Base-by-base conservation (phyloP, 208 protist genomes). In the Crithidia mellificae region DNA sequence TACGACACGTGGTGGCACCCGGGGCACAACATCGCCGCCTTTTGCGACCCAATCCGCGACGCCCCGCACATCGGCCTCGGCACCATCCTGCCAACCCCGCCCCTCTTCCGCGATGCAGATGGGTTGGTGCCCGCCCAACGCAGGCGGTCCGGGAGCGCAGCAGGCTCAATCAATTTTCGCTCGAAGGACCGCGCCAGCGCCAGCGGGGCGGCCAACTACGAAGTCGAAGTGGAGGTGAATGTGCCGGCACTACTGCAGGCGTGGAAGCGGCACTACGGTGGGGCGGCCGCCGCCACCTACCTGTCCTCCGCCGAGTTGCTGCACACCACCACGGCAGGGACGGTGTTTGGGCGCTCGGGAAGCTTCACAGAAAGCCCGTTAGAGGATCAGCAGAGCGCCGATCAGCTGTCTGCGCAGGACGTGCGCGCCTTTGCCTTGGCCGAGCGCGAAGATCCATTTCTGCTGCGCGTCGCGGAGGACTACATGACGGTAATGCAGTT, bases 221-320 rank as follows among this genome's bases (percentile, higher is more conserved):
- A 74, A 4, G 72, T 93, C 8, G 88, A 93, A 66, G 47, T 91
- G 52, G 85, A 93, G 77, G 56, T 93, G 9, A 54, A 89, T 51
- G 34, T 93, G 15, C 71, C 51, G 12, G 54, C 36, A 30, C 29
- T 93, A 39, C 56, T 85, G 44, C 66, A 68, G 30, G 79, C 54
- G 61, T 88, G 84, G 71, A 78, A 75, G 63, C 20, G 51, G 34
- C 3, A 67, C 24, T 61, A 71, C 52, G 71, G 66, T n/a, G 38
- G 51, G 24, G 68, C 57, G 20, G 73, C 68, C 12, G 71, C 51
- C 14, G 54, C 70, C 6, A 55, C 57, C n/a, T 66, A 69, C 25
- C 50, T 66, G 9, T 68, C 59, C 25, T 29, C 68, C 9, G 38
- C 70, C 6, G 56, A 24, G 57, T 36, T 59, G 36, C 36, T 59